A percentile compares a stretch with the other conserved stretches of the same genome.
These are phyloP conservation scores for Dunaliella sp. DNA, from an alignment of 139 green algal genomes.

Conservation along the genomic window DNA sequence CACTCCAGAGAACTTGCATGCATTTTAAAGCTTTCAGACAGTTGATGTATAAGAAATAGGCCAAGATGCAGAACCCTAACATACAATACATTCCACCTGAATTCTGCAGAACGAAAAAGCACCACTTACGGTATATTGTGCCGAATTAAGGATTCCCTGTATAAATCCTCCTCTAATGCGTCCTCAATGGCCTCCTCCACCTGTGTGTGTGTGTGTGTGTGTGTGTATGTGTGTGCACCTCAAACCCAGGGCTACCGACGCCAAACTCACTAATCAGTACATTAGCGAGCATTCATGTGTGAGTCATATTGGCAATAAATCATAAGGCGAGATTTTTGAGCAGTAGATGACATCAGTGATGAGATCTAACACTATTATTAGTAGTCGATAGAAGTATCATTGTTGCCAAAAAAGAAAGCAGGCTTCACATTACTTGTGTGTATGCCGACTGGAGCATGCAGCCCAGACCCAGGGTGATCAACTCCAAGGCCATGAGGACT, in stretches of 20 bases:
- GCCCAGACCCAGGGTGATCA: background rate
- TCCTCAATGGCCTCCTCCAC: background rate
- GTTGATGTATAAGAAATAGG: background rate
- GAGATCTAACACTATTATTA: no score
- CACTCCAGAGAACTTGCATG: background rate
- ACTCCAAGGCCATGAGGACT: background rate
- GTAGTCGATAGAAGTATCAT: no score
- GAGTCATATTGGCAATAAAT: no score
- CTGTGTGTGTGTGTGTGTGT: background rate
- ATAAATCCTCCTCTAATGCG: background rate
- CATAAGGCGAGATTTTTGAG: no score
- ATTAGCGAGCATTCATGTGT: no score
- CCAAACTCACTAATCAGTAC: no score
- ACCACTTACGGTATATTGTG: background rate
- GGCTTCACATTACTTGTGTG: no score
- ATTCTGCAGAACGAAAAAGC: background rate
- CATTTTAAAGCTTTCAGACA: no score
- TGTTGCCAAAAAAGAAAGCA: no score
- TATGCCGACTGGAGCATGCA: background rate
- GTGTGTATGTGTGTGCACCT: background rate
- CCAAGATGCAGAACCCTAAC: background rate
- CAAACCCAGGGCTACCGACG: background rate
- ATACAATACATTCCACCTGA: background rate
- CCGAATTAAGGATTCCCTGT: background rate
- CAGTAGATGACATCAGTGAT: no score